Conservation (phyloP, 1,284 basidiomycete genomes). For the Bondarzewia mesenterica region DNA sequence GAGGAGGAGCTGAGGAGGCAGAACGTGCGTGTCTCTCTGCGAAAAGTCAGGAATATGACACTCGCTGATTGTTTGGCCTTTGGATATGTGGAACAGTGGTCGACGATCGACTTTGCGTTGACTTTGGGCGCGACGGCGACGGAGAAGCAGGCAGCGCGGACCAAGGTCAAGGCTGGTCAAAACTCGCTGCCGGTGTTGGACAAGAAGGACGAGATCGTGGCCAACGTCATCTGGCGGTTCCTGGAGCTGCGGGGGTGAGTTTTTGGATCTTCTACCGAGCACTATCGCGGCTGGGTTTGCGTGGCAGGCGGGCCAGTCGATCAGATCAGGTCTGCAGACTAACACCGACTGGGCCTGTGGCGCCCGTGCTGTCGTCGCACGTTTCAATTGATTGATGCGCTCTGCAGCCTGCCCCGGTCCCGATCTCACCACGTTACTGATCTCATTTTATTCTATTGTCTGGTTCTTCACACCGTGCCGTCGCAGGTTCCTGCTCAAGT, state of each 20-base stretch:
- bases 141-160: conserved; percentile 73
- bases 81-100: conserved; percentile 47
- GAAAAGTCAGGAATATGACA: too few relatives aligned
- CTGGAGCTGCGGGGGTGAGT: conserved; percentile 87
- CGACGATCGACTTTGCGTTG: conserved; percentile 95
- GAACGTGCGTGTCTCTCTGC: conserved; percentile 62
- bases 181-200: conserved; percentile 53
- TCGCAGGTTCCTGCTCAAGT: conserved; percentile 75
- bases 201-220: conserved; percentile 98
- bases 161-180: conserved; percentile 47
- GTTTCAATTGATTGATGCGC: too few relatives aligned
- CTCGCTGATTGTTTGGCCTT: too few relatives aligned
- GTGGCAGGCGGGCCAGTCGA: background rate
- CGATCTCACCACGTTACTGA: background rate
- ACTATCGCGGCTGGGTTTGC: conserved; percentile 3
- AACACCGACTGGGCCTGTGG: too few relatives aligned
- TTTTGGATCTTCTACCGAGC: conserved; percentile 17
- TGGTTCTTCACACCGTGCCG: conserved; percentile 6
- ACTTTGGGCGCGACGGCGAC: conserved; percentile 86
- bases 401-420: too few relatives aligned
- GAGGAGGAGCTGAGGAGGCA: conserved; percentile 95
- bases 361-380: background rate
- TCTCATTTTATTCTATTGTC: background rate
- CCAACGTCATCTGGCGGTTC: conserved; percentile 98
- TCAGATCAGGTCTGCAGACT: background rate